These are phyloP conservation scores for Pontederia paniculata DNA, from an alignment of 176 grass and related monocot species.

Conservation along the genomic window DNA sequence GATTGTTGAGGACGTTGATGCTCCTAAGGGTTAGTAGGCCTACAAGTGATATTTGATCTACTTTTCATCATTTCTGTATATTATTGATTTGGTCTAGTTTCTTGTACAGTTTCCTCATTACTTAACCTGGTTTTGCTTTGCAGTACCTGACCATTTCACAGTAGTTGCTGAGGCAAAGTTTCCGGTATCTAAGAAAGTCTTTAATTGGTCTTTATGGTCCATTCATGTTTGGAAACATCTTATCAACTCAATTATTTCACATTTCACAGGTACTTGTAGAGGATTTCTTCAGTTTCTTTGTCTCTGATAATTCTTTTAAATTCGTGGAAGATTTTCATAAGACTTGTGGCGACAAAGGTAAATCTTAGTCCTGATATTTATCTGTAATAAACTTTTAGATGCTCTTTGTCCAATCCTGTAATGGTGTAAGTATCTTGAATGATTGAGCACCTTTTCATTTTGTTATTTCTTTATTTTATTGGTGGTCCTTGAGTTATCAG, in stretches of 20 bases:
- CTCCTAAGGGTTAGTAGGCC: slow-evolving; percentile 54
- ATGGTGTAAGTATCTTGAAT: no score
- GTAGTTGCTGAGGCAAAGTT: slow-evolving; percentile 64
- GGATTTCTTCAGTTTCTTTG: slow-evolving; percentile 51
- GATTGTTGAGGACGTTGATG: slow-evolving; percentile 41
- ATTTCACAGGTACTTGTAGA: slow-evolving; percentile 57
- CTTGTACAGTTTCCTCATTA: neutral
- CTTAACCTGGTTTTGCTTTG: neutral
- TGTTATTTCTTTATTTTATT: neutral
- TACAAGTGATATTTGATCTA: slow-evolving; percentile 2
- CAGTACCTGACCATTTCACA: slow-evolving; percentile 68
- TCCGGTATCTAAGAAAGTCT: slow-evolving; percentile 35
- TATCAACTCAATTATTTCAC: slow-evolving; percentile 17
- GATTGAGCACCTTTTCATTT: no score
- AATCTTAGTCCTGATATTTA: slow-evolving; percentile 1
- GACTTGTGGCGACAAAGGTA: slow-evolving; percentile 85
- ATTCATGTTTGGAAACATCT: slow-evolving; percentile 17
- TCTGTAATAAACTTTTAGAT: slow-evolving; percentile 1
- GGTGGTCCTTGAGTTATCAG: slow-evolving; percentile 10
- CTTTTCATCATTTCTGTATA: slow-evolving; percentile 4
- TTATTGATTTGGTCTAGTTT: neutral
- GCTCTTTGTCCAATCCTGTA: no score
- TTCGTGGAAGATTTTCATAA: slow-evolving; percentile 82
- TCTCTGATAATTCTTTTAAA: slow-evolving; percentile 58
- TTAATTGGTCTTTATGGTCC: slow-evolving; percentile 5